Evolutionary conservation across 768 basidiomycete species (phyloP).

Genomic region (Pleurotus platypus): DNA sequence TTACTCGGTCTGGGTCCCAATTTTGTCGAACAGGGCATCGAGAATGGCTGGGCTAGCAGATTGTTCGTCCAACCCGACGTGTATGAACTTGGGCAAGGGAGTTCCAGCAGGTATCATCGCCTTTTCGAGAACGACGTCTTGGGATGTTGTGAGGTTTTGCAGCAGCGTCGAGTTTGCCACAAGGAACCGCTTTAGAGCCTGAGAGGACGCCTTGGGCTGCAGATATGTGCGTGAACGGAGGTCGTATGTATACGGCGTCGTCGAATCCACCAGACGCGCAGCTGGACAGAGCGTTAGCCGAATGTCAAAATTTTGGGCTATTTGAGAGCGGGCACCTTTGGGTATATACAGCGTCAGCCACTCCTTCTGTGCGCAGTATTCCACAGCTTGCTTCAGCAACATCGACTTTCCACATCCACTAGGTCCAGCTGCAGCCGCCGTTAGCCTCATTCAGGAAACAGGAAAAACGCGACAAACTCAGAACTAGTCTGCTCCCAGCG

Average conservation of each 20-base stretch:
- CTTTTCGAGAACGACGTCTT: slow-evolving; percentile 43
- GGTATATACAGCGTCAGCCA: slow-evolving; percentile 90
- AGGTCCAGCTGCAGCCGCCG: slow-evolving; percentile 52
- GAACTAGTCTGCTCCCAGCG: slow-evolving; percentile 34
- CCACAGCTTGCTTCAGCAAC: slow-evolving; percentile 71
- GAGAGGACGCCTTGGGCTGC: slow-evolving; percentile 63
- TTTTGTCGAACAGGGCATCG: slow-evolving; percentile 51
- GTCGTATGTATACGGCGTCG: slow-evolving; percentile 71
- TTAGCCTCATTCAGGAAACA: slow-evolving; percentile 2
- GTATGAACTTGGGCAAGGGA: slow-evolving; percentile 49
- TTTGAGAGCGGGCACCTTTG: slow-evolving; percentile 40
- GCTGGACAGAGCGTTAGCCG: slow-evolving; percentile 12
- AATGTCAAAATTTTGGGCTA: no score
- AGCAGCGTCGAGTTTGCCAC: slow-evolving; percentile 54
- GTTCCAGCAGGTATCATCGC: slow-evolving; percentile 46
- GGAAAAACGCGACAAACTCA: slow-evolving; percentile 40
- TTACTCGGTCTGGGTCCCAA: slow-evolving; percentile 65
- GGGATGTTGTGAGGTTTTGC: slow-evolving; percentile 33
- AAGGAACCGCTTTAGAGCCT: slow-evolving; percentile 59
- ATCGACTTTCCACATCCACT: slow-evolving; percentile 81
- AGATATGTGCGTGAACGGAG: slow-evolving; percentile 72
- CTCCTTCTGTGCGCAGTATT: slow-evolving; percentile 56
- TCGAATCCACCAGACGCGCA: slow-evolving; percentile 64
- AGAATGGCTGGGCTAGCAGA: slow-evolving; percentile 53
- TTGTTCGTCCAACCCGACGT: slow-evolving; percentile 53